These are phyloP conservation scores for Kodamaea anthophila DNA, from an alignment of 1,139 yeast species.

Conservation along the genomic window DNA sequence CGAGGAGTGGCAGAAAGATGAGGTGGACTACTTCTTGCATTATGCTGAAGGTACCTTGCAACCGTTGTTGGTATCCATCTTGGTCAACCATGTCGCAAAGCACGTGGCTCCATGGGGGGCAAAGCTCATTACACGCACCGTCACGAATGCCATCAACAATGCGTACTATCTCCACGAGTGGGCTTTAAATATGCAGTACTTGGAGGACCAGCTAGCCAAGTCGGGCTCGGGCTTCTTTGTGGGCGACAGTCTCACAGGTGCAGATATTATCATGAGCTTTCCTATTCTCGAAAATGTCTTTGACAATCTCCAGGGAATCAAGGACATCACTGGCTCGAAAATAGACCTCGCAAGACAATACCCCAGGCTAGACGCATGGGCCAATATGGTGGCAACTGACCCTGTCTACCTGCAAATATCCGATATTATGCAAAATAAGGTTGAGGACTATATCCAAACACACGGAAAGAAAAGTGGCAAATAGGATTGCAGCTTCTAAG, in stretches of 20 bases:
- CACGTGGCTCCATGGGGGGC: slow-evolving; percentile 44
- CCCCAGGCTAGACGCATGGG: slow-evolving; percentile 34
- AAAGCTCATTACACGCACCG: slow-evolving; percentile 30
- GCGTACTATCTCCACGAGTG: slow-evolving; percentile 40
- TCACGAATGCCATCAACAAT: slow-evolving; percentile 39
- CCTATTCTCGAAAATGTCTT: slow-evolving; percentile 38
- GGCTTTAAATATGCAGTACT: slow-evolving; percentile 32
- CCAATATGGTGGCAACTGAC: slow-evolving; percentile 28
- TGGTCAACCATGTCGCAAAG: slow-evolving; percentile 35
- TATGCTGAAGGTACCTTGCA: slow-evolving; percentile 55
- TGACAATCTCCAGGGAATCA: slow-evolving; percentile 34
- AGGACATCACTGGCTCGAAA: slow-evolving; percentile 30
- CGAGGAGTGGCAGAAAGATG: slow-evolving; percentile 26
- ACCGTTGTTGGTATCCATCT: slow-evolving; percentile 36
- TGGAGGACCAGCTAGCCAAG: slow-evolving; percentile 33
- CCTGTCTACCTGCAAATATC: slow-evolving; percentile 26
- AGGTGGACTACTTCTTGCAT: slow-evolving; percentile 48
- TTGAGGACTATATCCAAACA: slow-evolving; percentile 14
- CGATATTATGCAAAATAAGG: slow-evolving; percentile 21
- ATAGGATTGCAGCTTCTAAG: no score
- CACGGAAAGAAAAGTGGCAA: neutral
- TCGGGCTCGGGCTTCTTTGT: slow-evolving; percentile 47
- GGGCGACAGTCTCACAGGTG: slow-evolving; percentile 50
- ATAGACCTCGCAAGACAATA: slow-evolving; percentile 25
- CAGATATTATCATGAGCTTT: slow-evolving; percentile 50